Conservation (phyloP, 1,139 yeast genomes). For the Zygosaccharomyces pseudobailii region DNA sequence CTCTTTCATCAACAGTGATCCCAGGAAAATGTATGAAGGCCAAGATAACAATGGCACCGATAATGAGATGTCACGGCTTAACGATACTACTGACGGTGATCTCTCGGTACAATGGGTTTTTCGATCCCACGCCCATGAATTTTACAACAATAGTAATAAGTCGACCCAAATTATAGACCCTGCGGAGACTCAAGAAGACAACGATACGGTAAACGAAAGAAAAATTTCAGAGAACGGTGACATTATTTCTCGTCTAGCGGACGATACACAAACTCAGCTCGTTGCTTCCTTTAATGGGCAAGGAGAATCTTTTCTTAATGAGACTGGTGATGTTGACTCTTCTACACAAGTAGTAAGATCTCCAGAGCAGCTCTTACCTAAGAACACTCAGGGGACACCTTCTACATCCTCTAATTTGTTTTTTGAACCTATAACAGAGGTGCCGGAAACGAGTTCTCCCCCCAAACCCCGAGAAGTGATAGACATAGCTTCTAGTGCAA, state of each 20-base stretch:
- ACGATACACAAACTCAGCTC: conserved; percentile 11
- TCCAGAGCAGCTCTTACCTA: conserved; percentile 8
- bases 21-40: too few species aligned
- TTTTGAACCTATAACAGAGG: conserved; percentile 15
- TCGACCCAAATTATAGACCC: conserved; percentile 16
- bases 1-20: not conserved
- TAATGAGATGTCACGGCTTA: conserved; percentile 9
- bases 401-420: conserved; percentile 1
- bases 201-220: not conserved
- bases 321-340: conserved; percentile 2
- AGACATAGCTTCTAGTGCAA: conserved; percentile 5
- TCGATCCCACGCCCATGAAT: conserved; percentile 8
- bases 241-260: not conserved
- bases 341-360: conserved; percentile 13
- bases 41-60: not conserved
- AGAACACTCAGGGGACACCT: conserved; percentile 8
- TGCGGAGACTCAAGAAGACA: conserved; percentile 11
- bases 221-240: not conserved
- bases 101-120: conserved; percentile 16
- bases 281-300: conserved; percentile 8
- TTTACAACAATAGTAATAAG: conserved; percentile 13
- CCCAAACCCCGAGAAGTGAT: conserved; percentile 9
- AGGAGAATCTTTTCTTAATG: not conserved
- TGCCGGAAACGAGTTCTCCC: conserved; percentile 24
- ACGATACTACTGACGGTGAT: conserved; percentile 18